Conservation (phyloP, 2,329 filamentous ascomycete genomes). For the Colletotrichum tropicicola region DNA sequence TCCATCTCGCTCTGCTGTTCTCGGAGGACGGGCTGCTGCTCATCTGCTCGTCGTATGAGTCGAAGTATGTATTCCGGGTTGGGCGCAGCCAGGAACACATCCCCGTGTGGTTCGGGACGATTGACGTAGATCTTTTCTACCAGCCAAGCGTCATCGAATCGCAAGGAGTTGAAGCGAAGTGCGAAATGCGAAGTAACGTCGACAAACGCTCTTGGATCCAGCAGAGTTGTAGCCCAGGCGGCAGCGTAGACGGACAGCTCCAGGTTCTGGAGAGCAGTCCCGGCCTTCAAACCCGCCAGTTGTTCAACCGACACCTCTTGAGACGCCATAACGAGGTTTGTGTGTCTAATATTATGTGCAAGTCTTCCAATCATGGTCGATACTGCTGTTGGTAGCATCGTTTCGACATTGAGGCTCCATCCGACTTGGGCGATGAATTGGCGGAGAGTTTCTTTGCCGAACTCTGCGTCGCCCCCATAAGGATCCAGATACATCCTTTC, state of each 20-base stretch:
- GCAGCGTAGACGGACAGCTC: constrained; percentile 74
- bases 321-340: constrained; percentile 41
- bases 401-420: constrained; percentile 53
- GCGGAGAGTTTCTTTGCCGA: constrained; percentile 67
- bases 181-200: constrained; percentile 30
- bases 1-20: constrained; percentile 35
- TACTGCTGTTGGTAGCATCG: constrained; percentile 71
- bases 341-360: constrained; percentile 74
- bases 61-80: constrained; percentile 35
- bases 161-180: constrained; percentile 56
- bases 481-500: constrained; percentile 85
- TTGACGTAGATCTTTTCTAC: constrained; percentile 59
- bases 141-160: constrained; percentile 74
- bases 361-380: constrained; percentile 78
- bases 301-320: constrained; percentile 35
- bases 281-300: constrained; percentile 33
- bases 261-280: constrained; percentile 63
- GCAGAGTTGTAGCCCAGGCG: constrained; percentile 74
- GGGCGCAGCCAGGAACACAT: constrained; percentile 14
- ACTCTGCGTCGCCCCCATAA: constrained; percentile 75
- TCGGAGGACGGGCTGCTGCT: constrained; percentile 47
- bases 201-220: constrained; percentile 39
- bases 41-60: constrained; percentile 55
- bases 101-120: constrained; percentile 13
- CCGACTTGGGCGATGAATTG: constrained; percentile 62